Base-by-base conservation (phyloP, 2,329 filamentous ascomycete species). In the Cyphellophora europaea region DNA sequence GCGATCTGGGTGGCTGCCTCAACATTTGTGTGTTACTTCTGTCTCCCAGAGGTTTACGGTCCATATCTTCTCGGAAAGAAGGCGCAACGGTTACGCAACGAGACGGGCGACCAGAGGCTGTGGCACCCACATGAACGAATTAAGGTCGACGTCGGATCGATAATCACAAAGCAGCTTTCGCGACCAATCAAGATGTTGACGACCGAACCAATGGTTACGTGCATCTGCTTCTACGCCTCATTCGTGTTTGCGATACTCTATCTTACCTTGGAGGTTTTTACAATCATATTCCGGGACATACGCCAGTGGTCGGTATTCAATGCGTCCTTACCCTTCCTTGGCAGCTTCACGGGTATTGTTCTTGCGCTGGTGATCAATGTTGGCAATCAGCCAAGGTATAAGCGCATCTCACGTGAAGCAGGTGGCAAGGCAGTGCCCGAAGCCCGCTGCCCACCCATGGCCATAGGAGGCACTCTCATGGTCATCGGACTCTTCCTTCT, bases 201-300 rank as follows among this genome's bases (percentile, higher is more conserved):
- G 11, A 66, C 60, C 1, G 64, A 70, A 40, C 65, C 66, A 0
- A 68, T 69, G 48, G 58, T 69, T 8, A 55, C 60, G 1, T 58
- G 55, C 23, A 62, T 69, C 18, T 58, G 63, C 2, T 45, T 65
- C 11, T 66, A 66, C 35, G 59, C 60, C 5, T 58, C 62, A 1
- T 67, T 67, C 40, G 57, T 66, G 15, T 71, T 67, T 37, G 57
- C 55, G 3, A 48, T 70, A 3, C 53, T 69, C 12, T 70, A 67
- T 44, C 53, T 69, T 30, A 61, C 58, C 0, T 54, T 71, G 0
- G 61, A 66, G 33, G 56, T 65, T 1, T 68, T 67, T 32, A 66
- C 65, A 0, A 65, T 70, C 33, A 62, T 64, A 10, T 71, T 65
- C 35, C 19, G 16, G n/a, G 53, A 66, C 37, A 33, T 58, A n/a